These are phyloP conservation scores for Fusarium subtropicale DNA, from an alignment of 2,329 filamentous ascomycete species.

Conservation along the genomic window DNA sequence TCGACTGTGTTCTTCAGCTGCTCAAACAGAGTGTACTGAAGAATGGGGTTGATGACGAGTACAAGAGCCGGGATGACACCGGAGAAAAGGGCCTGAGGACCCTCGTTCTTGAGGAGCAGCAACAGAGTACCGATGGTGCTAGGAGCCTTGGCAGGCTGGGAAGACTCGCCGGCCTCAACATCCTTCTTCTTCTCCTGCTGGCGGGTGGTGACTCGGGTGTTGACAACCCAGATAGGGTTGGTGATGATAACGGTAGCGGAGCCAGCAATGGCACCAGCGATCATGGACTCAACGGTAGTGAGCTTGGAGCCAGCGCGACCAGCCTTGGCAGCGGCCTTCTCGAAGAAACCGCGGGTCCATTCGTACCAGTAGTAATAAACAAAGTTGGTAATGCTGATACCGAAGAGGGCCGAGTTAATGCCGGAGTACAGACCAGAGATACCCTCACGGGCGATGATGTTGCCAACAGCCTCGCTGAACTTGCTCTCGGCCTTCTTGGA, in stretches of 20 bases:
- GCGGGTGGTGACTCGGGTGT: conserved; percentile 96
- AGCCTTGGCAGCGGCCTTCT: conserved; percentile 77
- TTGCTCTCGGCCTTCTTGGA: conserved; percentile 90
- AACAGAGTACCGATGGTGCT: conserved; percentile 86
- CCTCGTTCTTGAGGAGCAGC: conserved; percentile 84
- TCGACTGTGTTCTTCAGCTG: conserved; percentile 94
- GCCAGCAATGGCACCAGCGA: conserved; percentile 92
- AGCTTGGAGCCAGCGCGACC: conserved; percentile 83
- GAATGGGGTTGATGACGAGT: conserved; percentile 96
- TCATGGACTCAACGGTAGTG: conserved; percentile 92
- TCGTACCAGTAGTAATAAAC: conserved; percentile 99
- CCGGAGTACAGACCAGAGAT: conserved; percentile 90
- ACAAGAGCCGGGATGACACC: conserved; percentile 93
- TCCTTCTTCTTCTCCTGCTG: conserved; percentile 66
- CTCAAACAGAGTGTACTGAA: conserved; percentile 99
- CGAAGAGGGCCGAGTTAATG: conserved; percentile 92
- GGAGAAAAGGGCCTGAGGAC: conserved; percentile 85
- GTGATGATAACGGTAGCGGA: conserved; percentile 95
- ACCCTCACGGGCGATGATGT: conserved; percentile 92
- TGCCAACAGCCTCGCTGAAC: conserved; percentile 83
- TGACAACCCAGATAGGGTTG: conserved; percentile 99
- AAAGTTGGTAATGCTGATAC: conserved; percentile 98
- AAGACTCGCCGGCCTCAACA: conserved; percentile 54
- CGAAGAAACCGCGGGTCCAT: conserved; percentile 91
- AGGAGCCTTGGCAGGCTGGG: conserved; percentile 63